phyloP scores from a whole-genome alignment of 169 alveolate genomes.

The Plasmodium chabaudi region DNA sequence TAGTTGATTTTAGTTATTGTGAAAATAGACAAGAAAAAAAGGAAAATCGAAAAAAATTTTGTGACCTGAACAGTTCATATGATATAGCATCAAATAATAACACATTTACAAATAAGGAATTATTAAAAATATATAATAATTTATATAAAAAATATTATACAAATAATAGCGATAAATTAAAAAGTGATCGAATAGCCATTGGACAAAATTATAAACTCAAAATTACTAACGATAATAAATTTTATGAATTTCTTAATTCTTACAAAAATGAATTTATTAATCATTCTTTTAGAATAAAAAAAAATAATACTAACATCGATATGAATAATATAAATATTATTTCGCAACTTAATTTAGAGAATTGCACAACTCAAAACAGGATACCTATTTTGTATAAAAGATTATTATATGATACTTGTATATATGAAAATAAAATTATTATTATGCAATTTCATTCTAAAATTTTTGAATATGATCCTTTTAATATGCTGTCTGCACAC shows the following conservation, averaged over 20 bases:
- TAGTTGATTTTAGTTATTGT: conserved; percentile 19
- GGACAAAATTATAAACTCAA: conserved; percentile 36
- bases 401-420: conserved; percentile 44
- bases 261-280: conserved; percentile 25
- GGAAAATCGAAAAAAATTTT: too few relatives aligned
- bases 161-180: neutral
- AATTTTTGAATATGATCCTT: conserved; percentile 25
- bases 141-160: conserved; percentile 15
- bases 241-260: conserved; percentile 47
- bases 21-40: neutral
- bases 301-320: neutral
- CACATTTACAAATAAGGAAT: conserved; percentile 33
- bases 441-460: conserved; percentile 47
- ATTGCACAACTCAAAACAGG: conserved; percentile 17
- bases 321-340: conserved; percentile 25
- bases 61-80: neutral
- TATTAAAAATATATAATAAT: conserved; percentile 26
- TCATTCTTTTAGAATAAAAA: conserved; percentile 12
- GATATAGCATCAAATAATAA: conserved; percentile 24
- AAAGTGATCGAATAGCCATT: conserved; percentile 2
- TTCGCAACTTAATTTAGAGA: conserved; percentile 20
- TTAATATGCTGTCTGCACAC: conserved; percentile 35
- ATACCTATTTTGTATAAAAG: conserved; percentile 53
- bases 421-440: conserved; percentile 30
- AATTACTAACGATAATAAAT: conserved; percentile 24